Conservation (phyloP, 2,329 filamentous ascomycete species). For the Penicillium sp. region DNA sequence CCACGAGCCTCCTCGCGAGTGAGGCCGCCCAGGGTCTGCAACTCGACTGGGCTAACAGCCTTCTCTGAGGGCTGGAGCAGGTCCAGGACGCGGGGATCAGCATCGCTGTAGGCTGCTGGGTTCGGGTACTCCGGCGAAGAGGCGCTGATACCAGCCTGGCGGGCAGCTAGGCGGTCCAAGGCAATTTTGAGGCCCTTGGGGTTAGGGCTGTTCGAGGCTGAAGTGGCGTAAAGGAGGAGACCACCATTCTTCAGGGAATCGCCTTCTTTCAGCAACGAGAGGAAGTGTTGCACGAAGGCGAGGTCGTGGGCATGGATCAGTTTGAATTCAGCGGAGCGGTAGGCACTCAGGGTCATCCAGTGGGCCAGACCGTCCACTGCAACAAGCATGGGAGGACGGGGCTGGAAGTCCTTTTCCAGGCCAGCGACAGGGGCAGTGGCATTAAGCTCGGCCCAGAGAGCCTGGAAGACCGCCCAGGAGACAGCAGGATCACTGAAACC, state of each 20-base stretch:
- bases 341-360: conserved; percentile 75
- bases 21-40: conserved; percentile 64
- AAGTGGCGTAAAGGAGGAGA: conserved; percentile 71
- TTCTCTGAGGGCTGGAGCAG: conserved; percentile 35
- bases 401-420: conserved; percentile 44
- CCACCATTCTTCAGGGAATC: conserved; percentile 67
- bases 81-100: conserved; percentile 55
- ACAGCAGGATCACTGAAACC: conserved; percentile 72
- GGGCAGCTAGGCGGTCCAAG: conserved; percentile 53
- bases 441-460: conserved; percentile 77
- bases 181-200: conserved; percentile 68
- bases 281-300: conserved; percentile 70
- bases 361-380: conserved; percentile 76
- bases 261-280: conserved; percentile 59
- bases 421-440: conserved; percentile 47
- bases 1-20: conserved; percentile 71
- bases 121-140: conserved; percentile 45
- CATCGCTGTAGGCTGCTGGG: conserved; percentile 53
- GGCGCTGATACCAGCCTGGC: conserved; percentile 38
- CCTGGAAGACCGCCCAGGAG: conserved; percentile 76
- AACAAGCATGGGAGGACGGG: conserved; percentile 67
- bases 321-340: conserved; percentile 68
- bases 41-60: conserved; percentile 40
- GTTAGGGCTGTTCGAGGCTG: conserved; percentile 66
- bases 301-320: conserved; percentile 85